phyloP scores from a whole-genome alignment of 106 monocot genomes.

The Acorus calamus region DNA sequence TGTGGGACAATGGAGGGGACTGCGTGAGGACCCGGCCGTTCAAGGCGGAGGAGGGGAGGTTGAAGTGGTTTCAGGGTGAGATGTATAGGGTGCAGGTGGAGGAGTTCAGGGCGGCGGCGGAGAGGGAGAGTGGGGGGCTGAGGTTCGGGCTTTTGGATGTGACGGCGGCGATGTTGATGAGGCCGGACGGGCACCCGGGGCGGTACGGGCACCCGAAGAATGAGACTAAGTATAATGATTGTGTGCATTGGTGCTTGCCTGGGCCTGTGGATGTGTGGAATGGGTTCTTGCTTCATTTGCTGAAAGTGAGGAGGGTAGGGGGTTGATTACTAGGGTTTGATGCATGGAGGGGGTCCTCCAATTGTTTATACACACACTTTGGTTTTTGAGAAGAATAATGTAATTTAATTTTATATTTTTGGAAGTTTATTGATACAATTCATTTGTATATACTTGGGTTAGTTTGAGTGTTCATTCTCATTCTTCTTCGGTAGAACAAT shows the following conservation, averaged over 20 bases:
- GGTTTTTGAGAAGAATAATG: no score
- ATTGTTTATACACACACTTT: no score
- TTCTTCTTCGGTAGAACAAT: no score
- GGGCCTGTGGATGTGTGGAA: constrained; percentile 6
- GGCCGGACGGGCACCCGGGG: constrained; percentile 5
- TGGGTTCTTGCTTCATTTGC: not conserved
- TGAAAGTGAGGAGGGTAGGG: not conserved
- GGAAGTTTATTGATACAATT: no score
- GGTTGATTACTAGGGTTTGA: no score
- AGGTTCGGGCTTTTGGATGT: not conserved
- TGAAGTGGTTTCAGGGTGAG: not conserved
- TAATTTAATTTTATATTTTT: no score
- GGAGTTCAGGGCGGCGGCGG: not conserved
- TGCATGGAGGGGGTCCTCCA: no score
- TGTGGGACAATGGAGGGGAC: constrained; percentile 4
- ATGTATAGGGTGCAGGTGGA: not conserved
- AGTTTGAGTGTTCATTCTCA: no score
- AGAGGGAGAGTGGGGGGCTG: not conserved
- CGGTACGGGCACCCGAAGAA: not conserved
- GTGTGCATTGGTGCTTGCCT: constrained; percentile 8
- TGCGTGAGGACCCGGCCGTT: constrained; percentile 3
- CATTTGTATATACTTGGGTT: no score
- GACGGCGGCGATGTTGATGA: not conserved
- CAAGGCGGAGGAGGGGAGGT: not conserved
- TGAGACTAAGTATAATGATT: not conserved